Base-by-base conservation (phyloP, 345 rosid species). In the Sapria himalayana region DNA sequence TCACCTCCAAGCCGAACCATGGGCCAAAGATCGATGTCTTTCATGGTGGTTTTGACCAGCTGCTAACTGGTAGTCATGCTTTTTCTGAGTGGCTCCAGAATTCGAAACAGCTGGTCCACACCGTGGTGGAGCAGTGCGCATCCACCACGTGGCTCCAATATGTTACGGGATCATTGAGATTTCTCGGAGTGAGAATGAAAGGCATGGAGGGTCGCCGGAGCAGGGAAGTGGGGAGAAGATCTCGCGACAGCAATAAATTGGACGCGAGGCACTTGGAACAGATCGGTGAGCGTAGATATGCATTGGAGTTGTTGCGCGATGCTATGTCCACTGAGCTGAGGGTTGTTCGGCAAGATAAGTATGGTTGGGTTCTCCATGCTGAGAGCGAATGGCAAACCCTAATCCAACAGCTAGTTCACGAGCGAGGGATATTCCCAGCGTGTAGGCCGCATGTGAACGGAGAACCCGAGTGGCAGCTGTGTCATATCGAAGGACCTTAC, bases 361-460 rank as follows among this genome's bases (percentile, higher is more conserved):
- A 91, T 63, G 99, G 99, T 38, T 91, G 99, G 99, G 77, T 91
- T 62, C 92, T 91, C 33, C 95, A 91, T 64, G 99, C 99, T 46
- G 99, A 91, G 66, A 91, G 99, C 24, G 92, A 77, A 70, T 91
- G 99, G 99, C 86, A 91, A 59, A 84, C 73, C 16, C 92, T 77
- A 61, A 84, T 91, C 43, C 95, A 77, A 59, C 93, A 91, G 62
- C 85, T 91, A 64, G 79, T 91, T 34, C 99, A 91, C 47, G 93
- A 91, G 59, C 74, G 99, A 13, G 99, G 99, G 40, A 73, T 84
- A 61, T 75, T 91, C 47, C 93, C 99, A 22, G 60, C 84, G 76
- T 69, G 59, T 35, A 79, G 64, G 58, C 55, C 78, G 48, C 52
- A 62, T 53, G 53, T 41, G 24, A 48, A 53, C 52, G 81, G 66